These are phyloP conservation scores for Cyclotella sp. DNA, from an alignment of 108 stramenopile species.

Conservation along the genomic window DNA sequence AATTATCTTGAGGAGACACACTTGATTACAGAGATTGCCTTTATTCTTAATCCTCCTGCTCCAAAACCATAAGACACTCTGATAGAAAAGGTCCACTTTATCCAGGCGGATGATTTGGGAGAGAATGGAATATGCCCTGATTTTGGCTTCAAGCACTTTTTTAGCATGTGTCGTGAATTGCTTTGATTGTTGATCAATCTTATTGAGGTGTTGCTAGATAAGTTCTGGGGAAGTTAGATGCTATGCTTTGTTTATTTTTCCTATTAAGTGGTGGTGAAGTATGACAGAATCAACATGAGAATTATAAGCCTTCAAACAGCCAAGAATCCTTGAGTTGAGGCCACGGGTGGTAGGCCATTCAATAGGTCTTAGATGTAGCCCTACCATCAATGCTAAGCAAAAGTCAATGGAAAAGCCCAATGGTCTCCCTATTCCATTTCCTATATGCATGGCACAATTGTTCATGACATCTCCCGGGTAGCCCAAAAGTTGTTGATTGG, in stretches of 20 bases:
- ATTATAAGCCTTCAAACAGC: conserved; percentile 9
- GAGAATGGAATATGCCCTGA: conserved; percentile 23
- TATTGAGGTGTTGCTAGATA: not conserved
- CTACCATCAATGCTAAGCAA: conserved; percentile 11
- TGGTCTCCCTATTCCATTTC: conserved; percentile 20
- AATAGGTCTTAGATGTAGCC: not conserved
- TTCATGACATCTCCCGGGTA: not conserved
- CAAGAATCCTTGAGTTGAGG: conserved; percentile 9
- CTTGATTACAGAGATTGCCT: too few species aligned
- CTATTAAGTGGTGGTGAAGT: not conserved
- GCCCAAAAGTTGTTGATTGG: conserved; percentile 29
- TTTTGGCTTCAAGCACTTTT: conserved; percentile 22
- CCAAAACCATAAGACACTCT: not conserved
- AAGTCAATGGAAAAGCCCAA: conserved; percentile 11
- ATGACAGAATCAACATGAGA: not conserved
- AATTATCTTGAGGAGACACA: too few species aligned
- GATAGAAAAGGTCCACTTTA: not conserved
- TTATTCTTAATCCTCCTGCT: too few species aligned
- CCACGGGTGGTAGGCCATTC: not conserved
- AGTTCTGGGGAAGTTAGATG: not conserved
- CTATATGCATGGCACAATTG: conserved; percentile 16
- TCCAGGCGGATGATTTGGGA: conserved; percentile 22
- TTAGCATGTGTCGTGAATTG: conserved; percentile 16
- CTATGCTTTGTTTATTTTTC: too few species aligned
- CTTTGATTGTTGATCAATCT: not conserved